A percentile compares a stretch with the other conserved stretches of the same genome.
Evolutionary conservation across 495 filamentous ascomycete genomes (phyloP).

Genomic region (Neurospora sublineolata): DNA sequence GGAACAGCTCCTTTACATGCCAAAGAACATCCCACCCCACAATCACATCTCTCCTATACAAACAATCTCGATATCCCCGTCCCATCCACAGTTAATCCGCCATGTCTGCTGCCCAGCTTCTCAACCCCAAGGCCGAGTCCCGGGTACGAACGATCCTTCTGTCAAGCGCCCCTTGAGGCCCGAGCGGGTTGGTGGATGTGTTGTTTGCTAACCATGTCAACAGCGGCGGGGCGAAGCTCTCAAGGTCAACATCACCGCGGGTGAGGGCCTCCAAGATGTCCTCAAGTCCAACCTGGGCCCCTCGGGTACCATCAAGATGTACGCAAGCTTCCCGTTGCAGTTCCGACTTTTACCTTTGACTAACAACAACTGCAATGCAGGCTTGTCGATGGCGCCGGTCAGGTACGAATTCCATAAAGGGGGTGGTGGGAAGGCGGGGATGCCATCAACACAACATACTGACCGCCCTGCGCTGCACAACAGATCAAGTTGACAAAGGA

Average conservation of each 20-base stretch:
- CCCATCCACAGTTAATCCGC: slow-evolving; percentile 11
- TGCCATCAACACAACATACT: background rate
- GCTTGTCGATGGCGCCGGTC: slow-evolving; percentile 90
- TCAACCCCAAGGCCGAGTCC: slow-evolving; percentile 97
- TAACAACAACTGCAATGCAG: slow-evolving; percentile 33
- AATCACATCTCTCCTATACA: background rate
- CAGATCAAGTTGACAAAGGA: slow-evolving; percentile 99
- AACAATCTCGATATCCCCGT: background rate
- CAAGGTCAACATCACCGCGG: slow-evolving; percentile 89
- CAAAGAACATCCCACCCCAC: background rate
- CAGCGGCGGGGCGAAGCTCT: slow-evolving; percentile 93
- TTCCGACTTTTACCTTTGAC: slow-evolving; percentile 4
- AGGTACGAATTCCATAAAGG: slow-evolving; percentile 44
- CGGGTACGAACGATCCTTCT: slow-evolving; percentile 47
- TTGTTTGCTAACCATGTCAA: slow-evolving; percentile 18
- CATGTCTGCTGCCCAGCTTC: slow-evolving; percentile 88
- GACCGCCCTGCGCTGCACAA: slow-evolving; percentile 2
- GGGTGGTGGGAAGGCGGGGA: slow-evolving; percentile 1
- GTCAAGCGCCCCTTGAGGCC: background rate
- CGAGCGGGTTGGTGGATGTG: background rate
- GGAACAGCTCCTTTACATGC: slow-evolving; percentile 11
- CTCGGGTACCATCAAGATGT: slow-evolving; percentile 94
- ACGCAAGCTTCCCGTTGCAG: slow-evolving; percentile 16
- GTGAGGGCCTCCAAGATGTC: slow-evolving; percentile 91
- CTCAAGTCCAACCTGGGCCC: slow-evolving; percentile 93